Evolutionary conservation across 2,329 filamentous ascomycete species (phyloP), one percentile per base, ranked within the genome.

Genomic region (Samsoniella hepiali): DNA sequence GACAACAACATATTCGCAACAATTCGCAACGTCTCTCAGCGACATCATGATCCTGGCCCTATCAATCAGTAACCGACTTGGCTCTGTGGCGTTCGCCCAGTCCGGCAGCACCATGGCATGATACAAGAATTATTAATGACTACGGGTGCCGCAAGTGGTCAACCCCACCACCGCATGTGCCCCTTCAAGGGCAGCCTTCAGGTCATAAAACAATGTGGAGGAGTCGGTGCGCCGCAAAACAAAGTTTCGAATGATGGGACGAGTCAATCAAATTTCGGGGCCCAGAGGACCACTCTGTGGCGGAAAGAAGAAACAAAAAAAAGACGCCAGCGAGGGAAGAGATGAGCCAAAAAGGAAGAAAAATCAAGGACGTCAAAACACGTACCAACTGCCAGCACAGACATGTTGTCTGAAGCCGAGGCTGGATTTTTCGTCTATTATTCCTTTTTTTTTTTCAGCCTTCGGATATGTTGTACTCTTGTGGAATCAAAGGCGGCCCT

Each of bases 181-280:
- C 58, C 58, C 58, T 61, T 54, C n/a, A 51, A 38, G 2, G 38
- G 36, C 34, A 54, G 58, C 50, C 58, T 55, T 50, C 58, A 55
- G 17, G 58, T 47, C 32, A 62, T 62, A 36, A 47, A 55, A 55
- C 58, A 47, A 11, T 55, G 58, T 62, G 58, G 58, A 51, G 58
- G 50, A 62, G 49, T 61, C 58, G 58, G 29, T 62, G 58, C 58
- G 50, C 50, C 42, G 38, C 50, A 55, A 62, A 61, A 55, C 47
- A 44, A 55, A 62, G 50, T 54, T 62, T 54, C 50, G 32, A 38
- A 17, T 36, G 40, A 62, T 62, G 58, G 40, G 49, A 54, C 38
- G 58, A 62, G 49, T 60, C 58, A 62, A 54, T 53, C 58, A 45
- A 60, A 60, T 53, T n/a, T 61, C 17, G n/a, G 36, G 10, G 15